Evolutionary conservation across 2,329 filamentous ascomycete species (phyloP), one percentile per base, ranked within the genome.

Genomic region (Chaetomium sp.): DNA sequence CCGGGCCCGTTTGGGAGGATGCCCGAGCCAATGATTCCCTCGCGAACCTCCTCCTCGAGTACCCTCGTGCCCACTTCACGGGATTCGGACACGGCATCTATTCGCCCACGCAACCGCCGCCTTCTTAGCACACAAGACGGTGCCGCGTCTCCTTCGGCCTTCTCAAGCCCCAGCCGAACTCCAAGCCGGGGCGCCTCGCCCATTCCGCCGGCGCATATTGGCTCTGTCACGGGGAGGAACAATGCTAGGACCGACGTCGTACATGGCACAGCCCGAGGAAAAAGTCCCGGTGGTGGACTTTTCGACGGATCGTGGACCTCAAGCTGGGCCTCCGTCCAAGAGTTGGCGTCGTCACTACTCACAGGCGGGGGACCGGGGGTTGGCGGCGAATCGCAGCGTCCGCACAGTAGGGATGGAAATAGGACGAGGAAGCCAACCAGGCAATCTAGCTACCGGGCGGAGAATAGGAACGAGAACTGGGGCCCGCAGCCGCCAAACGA

Each of bases 271-370:
- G 3, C 61, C 9, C 64, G 67, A 35, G 38, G 62, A 25, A 67
- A 68, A 53, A 70, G 63, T 47, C 62, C 69, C n/a, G 67, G 71
- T 8, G 75, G 77, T 56, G 77, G 79, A 31, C 76, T 85, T 55
- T 74, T 85, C 10, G 82, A 81, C 61, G 80, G 82, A 54, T 81
- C 83, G 2, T 84, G 83, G 78, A 75, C 80, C 1, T 80, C 83
- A 35, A 82, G 79, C 70, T 87, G 84, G 84, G 77, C 81, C 3
- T 84, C 83, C 5, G 80, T 87, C 2, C 82, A 85, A 64, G 83
- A 81, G 45, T 78, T 87, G 59, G 83, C 84, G 6, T 78, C 82
- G 2, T 82, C 81, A 4, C 68, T 82, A 10, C 68, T 82, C 13
- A 70, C 71, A 7, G 72, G 74, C 16, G 76, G 65, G 29, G 75